phyloP scores from a whole-genome alignment of 371 early-diverging fungal species.

The Apophysomyces elegans region DNA sequence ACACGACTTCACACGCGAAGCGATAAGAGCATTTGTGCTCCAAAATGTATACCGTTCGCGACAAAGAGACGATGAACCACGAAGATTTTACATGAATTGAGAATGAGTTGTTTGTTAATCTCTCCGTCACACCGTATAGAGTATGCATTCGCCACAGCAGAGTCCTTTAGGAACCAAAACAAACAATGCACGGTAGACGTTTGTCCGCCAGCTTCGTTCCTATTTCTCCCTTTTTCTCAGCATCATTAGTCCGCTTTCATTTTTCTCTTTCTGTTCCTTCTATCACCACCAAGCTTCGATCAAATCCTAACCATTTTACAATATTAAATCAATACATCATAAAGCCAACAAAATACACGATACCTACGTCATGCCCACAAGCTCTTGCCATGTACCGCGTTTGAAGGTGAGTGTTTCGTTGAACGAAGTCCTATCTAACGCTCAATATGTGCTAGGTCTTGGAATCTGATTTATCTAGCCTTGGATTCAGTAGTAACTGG shows the following conservation, averaged over 20 bases:
- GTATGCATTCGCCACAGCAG: not conserved
- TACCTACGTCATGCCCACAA: not conserved
- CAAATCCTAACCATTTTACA: not conserved
- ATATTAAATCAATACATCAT: not conserved
- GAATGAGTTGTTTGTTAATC: not conserved
- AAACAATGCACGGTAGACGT: slow-evolving; percentile 6
- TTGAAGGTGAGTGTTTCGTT: not conserved
- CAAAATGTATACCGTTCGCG: not conserved
- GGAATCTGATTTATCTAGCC: slow-evolving; percentile 20
- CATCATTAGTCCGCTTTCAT: not conserved
- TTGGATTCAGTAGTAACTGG: slow-evolving; percentile 33
- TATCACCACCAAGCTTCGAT: not conserved
- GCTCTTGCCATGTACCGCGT: slow-evolving; percentile 1
- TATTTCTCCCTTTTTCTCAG: not conserved
- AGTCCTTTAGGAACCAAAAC: slow-evolving; percentile 1
- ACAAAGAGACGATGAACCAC: not conserved
- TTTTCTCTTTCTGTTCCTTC: not conserved
- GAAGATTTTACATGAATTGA: not conserved
- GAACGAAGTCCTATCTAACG: not conserved
- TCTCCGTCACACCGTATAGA: not conserved
- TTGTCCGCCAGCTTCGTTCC: slow-evolving; percentile 1
- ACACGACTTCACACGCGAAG: not conserved
- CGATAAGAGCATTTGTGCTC: not conserved
- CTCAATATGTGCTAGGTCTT: slow-evolving; percentile 1
- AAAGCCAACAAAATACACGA: not conserved